Base-by-base conservation (phyloP, 2,329 filamentous ascomycete genomes). In the Trichoderma atrobrunneum region DNA sequence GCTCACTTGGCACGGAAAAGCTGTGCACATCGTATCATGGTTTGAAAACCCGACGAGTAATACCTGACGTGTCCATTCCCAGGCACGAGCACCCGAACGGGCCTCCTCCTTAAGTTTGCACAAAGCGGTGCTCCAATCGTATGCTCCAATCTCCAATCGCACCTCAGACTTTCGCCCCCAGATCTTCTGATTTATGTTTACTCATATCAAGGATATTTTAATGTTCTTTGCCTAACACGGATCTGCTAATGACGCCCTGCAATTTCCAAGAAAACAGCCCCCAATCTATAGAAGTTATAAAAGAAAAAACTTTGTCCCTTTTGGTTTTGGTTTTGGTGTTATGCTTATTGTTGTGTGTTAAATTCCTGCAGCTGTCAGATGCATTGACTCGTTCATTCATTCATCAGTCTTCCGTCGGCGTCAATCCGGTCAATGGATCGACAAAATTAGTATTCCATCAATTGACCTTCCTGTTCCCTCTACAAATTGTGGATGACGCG, bases 301-400 rank as follows among this genome's bases (percentile, higher is more conserved):
- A n/a, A 48, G 14, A 57, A 56, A 26, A 56, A 24, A 18, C 28
- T 28, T 32, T 51, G 39, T 64, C 16, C 28, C n/a, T 34, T 54
- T 43, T 62, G 60, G 34, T 34, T 36, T 36, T 36, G 34, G 34
- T 54, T 63, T 63, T n/a, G 12, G 12, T 60, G 28, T 60, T n/a
- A 21, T 60, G 57, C 28, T 32, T 34, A 32, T 60, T 32, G 54
- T 32, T 43, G 34, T 62, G 32, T 18, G 59, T 54, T 14, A 30
- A 30, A 43, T 68, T n/a, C 34, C 54, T 68, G 65, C 56, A 60
- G 56, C 65, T 48, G 65, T 60, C 36, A 60, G 65, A 68, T 60
- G 65, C 56, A 59, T 8, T 7, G 34, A 30, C 26, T 30, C 57
- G 32, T 21, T 67, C 64, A 39, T 57, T 36, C 54, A 65, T 65